These are phyloP conservation scores for Crithidia sp. DNA, from an alignment of 208 protist genomes.

Conservation along the genomic window DNA sequence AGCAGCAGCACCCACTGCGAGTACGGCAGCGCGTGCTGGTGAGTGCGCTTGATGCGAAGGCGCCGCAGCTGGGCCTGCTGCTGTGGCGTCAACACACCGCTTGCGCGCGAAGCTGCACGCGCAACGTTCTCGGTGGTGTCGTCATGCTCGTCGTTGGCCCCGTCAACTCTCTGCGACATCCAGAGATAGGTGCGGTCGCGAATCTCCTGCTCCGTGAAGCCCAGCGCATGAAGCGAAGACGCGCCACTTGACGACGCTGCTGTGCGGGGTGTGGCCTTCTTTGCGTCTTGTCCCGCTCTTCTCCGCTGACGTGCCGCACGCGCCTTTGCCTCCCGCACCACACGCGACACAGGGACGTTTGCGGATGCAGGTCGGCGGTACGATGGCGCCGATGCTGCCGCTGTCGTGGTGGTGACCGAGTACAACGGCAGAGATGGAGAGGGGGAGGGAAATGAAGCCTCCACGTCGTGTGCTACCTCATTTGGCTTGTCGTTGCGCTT, in stretches of 20 bases:
- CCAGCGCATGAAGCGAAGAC: slow-evolving; percentile 1
- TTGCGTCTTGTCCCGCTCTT: not conserved
- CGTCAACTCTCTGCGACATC: slow-evolving; percentile 8
- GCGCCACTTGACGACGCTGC: too few relatives aligned
- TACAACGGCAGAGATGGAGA: not conserved
- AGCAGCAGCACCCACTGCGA: slow-evolving; percentile 52
- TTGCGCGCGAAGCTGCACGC: not conserved
- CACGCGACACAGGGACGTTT: slow-evolving; percentile 63
- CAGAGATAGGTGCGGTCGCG: slow-evolving; percentile 35
- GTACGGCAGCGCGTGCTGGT: slow-evolving; percentile 46
- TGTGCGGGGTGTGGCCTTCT: not conserved
- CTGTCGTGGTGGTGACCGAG: not conserved
- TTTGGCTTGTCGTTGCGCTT: not conserved
- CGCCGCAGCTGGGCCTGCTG: slow-evolving; percentile 19
- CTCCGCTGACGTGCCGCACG: slow-evolving; percentile 3
- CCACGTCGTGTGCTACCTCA: not conserved
- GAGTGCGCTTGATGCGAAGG: slow-evolving; percentile 35
- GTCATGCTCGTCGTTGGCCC: not conserved
- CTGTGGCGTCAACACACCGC: not conserved
- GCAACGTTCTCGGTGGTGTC: not conserved
- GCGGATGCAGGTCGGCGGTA: slow-evolving; percentile 77
- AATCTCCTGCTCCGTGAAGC: slow-evolving; percentile 30
- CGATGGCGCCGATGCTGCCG: slow-evolving; percentile 2
- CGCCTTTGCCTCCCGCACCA: slow-evolving; percentile 40
- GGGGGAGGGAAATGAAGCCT: not conserved